Base-by-base conservation (phyloP, 2,329 filamentous ascomycete species). In the Fusarium metavorans region DNA sequence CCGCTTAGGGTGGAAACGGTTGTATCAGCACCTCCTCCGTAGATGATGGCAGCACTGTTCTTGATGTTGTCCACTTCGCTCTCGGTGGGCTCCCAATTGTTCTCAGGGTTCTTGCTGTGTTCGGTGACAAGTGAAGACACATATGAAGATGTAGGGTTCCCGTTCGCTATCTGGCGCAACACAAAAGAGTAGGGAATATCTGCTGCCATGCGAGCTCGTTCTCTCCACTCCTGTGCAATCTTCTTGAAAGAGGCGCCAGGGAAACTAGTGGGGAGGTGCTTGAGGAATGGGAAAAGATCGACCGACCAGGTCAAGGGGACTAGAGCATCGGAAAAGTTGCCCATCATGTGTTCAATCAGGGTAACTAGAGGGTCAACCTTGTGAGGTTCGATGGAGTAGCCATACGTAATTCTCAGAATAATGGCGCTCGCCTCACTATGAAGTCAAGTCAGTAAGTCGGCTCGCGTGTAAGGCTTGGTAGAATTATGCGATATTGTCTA, bases 291-390 rank as follows among this genome's bases (percentile, higher is more conserved):
- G 0, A 84, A n/a, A 0, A 79, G 72, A 27, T 84, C 82, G 8
- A 83, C 81, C 0, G 73, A 27, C 82, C 82, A 84, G 5, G 73
- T 56, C n/a, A 80, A 62, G 1, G 82, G 82, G 0, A 80, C 72
- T 7, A 77, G 62, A 4, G 81, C 79, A 9, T 64, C 50, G 0
- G 79, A 78, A 50, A 83, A 79, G 16, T 81, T 72, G 9, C 54
- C 54, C 75, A 82, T 78, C 68, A 80, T 79, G 5, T 62, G 60
- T 6, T 82, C 80, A 6, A 81, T 76, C 13, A 83, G 56, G 1
- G 59, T 43, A 4, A 84, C 78, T 6, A 84, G 68, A 2, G 77
- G 76, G 35, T 84, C 82, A 2, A 59, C 16, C 18, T 76, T 73
- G n/a, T 77, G 59, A 2, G 78, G 77, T n/a, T 81, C 78, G 18